Evolutionary conservation across 2,329 filamentous ascomycete genomes (phyloP), one percentile per base, ranked within the genome.

Genomic region (Claviceps lovelessii): DNA sequence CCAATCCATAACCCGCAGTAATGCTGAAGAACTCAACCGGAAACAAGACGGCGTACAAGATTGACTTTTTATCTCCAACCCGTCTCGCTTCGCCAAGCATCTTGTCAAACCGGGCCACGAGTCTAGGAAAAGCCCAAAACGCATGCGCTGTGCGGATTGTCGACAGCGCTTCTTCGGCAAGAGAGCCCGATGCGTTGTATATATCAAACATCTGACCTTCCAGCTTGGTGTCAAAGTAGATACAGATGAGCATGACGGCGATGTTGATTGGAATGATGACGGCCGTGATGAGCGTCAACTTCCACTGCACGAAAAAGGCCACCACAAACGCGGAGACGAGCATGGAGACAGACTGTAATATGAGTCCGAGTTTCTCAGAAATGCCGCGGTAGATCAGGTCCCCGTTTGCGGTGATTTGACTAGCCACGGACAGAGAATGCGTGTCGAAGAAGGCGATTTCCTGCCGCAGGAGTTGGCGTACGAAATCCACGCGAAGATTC

Each of bases 391-490:
- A 72, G 59, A 76, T 68, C 15, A 70, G 65, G 44, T 75, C 74
- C 39, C 68, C 72, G 56, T 76, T 76, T 15, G 73, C 74, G 1
- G 74, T 76, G 54, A 78, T 70, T 55, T 75, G 71, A 2, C 70
- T 67, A 0, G 74, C 69, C 9, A 75, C 64, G 3, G 73, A 76
- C 0, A 71, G 72, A 5, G 68, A 68, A 3, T 68, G 64, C 19
- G 67, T 64, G 61, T 83, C 79, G 57, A 80, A 82, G 60, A 76
- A 78, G 58, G 72, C 71, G 3, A 81, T 71, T 54, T 81, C 77
- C 59, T 82, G 76, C 1, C 77, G 65, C 2, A 72, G 64, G 1
- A 65, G 67, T 28, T 65, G 64, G n/a, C 63, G 62, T 2, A 73
- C 63, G 56, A 71, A 72, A 57, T 68, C 65, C 54, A 70, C 63